Percentiles rank a stretch among this genome's conserved stretches.
Conservation (phyloP, 2,329 filamentous ascomycete species). For the Talaromyces sp. region DNA sequence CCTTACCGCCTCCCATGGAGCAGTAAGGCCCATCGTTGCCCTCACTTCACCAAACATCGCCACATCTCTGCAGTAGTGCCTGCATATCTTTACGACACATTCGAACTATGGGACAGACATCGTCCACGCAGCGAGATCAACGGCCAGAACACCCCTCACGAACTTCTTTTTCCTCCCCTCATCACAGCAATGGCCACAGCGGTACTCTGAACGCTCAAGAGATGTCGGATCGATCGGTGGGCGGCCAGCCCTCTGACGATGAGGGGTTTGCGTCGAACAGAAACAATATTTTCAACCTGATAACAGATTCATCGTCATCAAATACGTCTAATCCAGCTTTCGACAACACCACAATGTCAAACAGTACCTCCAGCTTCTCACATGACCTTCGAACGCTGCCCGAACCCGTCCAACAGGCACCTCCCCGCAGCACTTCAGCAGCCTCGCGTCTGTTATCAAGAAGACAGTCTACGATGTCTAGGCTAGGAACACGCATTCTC, state of each 20-base stretch:
- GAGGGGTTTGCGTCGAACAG: constrained; percentile 14
- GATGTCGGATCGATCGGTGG: constrained; percentile 28
- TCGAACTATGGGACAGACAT: constrained; percentile 45
- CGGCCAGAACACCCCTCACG: constrained; percentile 28
- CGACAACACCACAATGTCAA: constrained; percentile 3
- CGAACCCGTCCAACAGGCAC: constrained; percentile 4
- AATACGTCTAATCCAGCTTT: constrained; percentile 5
- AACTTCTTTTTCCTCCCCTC: constrained; percentile 23
- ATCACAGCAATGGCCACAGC: constrained; percentile 31
- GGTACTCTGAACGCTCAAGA: constrained; percentile 32
- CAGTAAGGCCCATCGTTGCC: constrained; percentile 7
- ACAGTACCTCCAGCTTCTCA: constrained; percentile 4
- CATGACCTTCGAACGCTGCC: constrained; percentile 23
- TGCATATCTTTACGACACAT: constrained; percentile 22
- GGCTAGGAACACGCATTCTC: constrained; percentile 47
- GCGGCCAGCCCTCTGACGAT: constrained; percentile 20
- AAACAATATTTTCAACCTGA: constrained; percentile 16
- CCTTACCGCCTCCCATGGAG: constrained; percentile 17
- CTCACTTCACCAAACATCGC: constrained; percentile 11
- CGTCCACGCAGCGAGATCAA: constrained; percentile 39
- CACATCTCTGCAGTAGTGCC: constrained; percentile 12
- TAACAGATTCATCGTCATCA: constrained; percentile 8
- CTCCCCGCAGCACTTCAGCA: constrained; percentile 4
- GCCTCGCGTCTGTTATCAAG: constrained; percentile 31
- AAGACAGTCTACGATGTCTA: constrained; percentile 48